Evolutionary conservation across 179 eudicot species (phyloP), one percentile per base, ranked within the genome.

Genomic region (Silene noctiflora): DNA sequence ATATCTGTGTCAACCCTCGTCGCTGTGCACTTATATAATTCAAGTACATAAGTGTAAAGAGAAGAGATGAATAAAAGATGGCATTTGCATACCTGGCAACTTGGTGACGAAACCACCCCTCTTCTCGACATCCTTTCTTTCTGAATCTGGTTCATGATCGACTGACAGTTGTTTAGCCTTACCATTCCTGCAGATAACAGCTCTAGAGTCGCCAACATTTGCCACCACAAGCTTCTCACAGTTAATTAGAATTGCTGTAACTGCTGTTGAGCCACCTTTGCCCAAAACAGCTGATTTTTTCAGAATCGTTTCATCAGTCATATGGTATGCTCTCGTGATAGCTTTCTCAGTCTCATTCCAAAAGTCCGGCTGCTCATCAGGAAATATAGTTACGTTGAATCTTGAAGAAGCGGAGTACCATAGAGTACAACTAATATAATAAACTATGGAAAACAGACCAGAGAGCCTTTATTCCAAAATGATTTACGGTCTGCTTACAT

Each of bases 211-310:
- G 11, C 96, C 96, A 24, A 91, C 74, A 76, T 91, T 91, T 7
- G 96, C 96, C 12, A 89, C 91, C 76, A 86, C 85, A 24, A 91
- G 82, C 79, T 84, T 87, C 84, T 78, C 82, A 48, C 89, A 85
- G 70, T 91, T 85, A 3, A 91, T 86, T 6, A 91, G 75, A 63
- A 91, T 87, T 6, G 93, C 93, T 24, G 92, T 91, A 16, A 91
- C 96, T 4, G 96, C 92, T 20, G 96, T 91, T 13, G 96, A 91
- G 9, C 96, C 96, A 4, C 96, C 96, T 82, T 73, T 79, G 13
- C 93, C 96, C 82, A 87, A 69, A 39, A 82, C 85, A 24, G 79
- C 85, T 0, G 96, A 89, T 64, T 86, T 88, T 60, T 85, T 81
- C 75, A 85, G 67, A 14, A 85, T 85, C 35, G 67, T 83, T 25